phyloP scores from a whole-genome alignment of 2,329 filamentous ascomycete genomes.

The Cadophora sp. region DNA sequence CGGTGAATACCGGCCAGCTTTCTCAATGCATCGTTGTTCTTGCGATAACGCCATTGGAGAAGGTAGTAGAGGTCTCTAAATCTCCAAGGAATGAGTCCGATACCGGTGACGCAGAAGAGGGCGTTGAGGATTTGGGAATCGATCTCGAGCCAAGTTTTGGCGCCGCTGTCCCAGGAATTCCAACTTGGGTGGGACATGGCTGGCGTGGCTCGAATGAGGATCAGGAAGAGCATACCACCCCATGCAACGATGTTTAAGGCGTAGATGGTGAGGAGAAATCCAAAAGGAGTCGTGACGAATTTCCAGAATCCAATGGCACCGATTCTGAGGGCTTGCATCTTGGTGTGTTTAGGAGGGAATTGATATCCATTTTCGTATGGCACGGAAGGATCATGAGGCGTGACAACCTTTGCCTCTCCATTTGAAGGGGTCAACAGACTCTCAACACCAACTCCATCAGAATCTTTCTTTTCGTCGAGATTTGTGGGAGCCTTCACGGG shows the following conservation, averaged over 20 bases:
- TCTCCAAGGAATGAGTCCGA: constrained; percentile 85
- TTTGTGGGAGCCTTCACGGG: constrained; percentile 5
- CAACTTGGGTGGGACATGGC: constrained; percentile 67
- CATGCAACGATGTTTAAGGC: constrained; percentile 82
- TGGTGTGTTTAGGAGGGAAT: constrained; percentile 54
- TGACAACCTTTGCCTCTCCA: constrained; percentile 20
- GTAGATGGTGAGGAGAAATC: constrained; percentile 80
- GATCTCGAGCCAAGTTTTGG: constrained; percentile 81
- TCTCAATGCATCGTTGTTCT: constrained; percentile 28
- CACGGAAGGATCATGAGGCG: constrained; percentile 32
- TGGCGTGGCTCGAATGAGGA: constrained; percentile 75
- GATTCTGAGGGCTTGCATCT: constrained; percentile 62
- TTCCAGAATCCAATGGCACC: constrained; percentile 67
- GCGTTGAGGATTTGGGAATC: constrained; percentile 83
- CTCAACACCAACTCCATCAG: constrained; percentile 15
- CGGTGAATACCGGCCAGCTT: constrained; percentile 69
- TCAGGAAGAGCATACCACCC: constrained; percentile 87
- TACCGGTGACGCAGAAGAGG: constrained; percentile 84
- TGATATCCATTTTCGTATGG: constrained; percentile 37
- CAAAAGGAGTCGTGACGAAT: constrained; percentile 75
- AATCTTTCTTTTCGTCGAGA: constrained; percentile 23
- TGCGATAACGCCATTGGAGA: constrained; percentile 49
- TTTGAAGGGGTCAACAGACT: constrained; percentile 19
- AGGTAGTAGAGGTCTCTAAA: constrained; percentile 79
- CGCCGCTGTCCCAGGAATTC: constrained; percentile 69